phyloP scores from a whole-genome alignment of 768 basidiomycete genomes.

The Tricholoma matsutake region DNA sequence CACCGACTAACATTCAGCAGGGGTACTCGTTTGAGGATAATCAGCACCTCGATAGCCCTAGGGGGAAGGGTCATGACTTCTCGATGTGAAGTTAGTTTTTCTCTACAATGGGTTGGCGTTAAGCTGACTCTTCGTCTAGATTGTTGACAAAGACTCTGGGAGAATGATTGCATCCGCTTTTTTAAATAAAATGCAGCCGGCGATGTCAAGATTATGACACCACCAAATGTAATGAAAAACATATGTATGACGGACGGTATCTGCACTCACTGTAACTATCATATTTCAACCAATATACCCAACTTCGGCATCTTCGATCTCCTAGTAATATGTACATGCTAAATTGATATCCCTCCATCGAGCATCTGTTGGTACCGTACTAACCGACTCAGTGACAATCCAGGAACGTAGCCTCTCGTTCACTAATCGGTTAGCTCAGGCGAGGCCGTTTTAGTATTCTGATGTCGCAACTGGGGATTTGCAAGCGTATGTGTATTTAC shows the following conservation, averaged over 20 bases:
- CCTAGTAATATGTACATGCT: background rate
- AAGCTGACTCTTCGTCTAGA: constrained; percentile 30
- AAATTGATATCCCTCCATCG: no score
- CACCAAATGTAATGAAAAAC: background rate
- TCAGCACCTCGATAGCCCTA: constrained; percentile 62
- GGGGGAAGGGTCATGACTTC: constrained; percentile 71
- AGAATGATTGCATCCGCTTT: constrained; percentile 63
- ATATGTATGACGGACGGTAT: background rate
- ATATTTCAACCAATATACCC: background rate
- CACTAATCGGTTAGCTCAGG: no score
- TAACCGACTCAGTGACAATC: no score
- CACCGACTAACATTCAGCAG: constrained; percentile 30
- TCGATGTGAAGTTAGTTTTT: constrained; percentile 58
- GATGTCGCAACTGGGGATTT: no score
- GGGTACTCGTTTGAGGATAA: constrained; percentile 55
- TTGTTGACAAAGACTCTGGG: constrained; percentile 57
- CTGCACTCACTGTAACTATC: background rate
- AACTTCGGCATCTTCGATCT: background rate
- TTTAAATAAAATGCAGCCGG: constrained; percentile 73
- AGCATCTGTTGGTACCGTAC: no score
- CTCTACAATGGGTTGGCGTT: constrained; percentile 3
- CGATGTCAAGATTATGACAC: constrained; percentile 41
- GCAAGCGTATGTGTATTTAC: no score
- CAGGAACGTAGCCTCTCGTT: no score
- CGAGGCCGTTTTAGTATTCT: no score